Base-by-base conservation (phyloP, 225 moss, liverwort and hornwort genomes). In the Climacium dendroides region DNA sequence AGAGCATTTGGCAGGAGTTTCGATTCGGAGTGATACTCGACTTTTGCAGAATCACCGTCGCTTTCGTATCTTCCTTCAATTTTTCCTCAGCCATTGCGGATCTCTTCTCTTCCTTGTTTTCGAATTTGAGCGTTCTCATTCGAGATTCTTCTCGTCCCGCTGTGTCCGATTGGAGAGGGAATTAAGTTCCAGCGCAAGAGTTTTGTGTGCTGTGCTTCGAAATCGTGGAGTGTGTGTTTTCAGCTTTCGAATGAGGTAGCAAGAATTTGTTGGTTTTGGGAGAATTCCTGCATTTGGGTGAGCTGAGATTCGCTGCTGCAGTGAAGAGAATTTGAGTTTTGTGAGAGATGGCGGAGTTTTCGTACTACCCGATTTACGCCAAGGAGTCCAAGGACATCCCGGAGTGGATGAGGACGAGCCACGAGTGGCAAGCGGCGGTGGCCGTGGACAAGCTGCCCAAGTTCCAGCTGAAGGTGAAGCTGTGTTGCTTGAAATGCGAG, bases 301-400 rank as follows among this genome's bases (percentile, higher is more conserved):
- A 61, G 80, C 59, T 89, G n/a, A n/a, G n/a, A n/a, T n/a, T 86
- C 88, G 91, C 7, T 91, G 35, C 75, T 75, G 35, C 53, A 53
- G 52, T 35, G 75, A 35, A 35, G 75, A 37, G 77, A 55, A 55
- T n/a, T 37, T 0, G 77, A 37, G n/a, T 25, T n/a, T 17, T 18
- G 39, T 6, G 61, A 54, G 71, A 10, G 62, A 88, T 88, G 88
- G 84, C 88, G n/a, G n/a, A n/a, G n/a, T n/a, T n/a, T n/a, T n/a
- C n/a, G 16, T 43, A 57, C 5, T 83, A 83, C 60, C 85, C 90
- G 90, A 74, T 93, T 15, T 91, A 65, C 43, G 93, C 93, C n/a
- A 90, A 87, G 41, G 91, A 91, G 60, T 16, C 71, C 37, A 93
- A 93, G 87, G 93, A 91, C 23, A 53, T 93, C 0, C 93, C 93